These are phyloP conservation scores for Discostella pseudostelligera DNA, from an alignment of 108 stramenopile genomes.

Conservation along the genomic window DNA sequence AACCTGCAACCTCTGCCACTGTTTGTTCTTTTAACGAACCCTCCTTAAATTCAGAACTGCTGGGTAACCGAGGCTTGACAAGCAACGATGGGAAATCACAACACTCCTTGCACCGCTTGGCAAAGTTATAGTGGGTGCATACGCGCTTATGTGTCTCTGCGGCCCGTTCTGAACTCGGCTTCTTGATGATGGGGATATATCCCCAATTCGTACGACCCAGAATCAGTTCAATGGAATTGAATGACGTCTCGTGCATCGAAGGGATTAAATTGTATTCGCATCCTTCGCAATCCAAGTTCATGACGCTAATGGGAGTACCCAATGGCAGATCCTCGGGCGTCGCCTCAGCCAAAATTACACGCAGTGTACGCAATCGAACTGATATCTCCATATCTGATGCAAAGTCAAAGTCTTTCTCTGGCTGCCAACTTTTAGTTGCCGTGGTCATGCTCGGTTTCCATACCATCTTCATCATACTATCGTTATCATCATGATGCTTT, in stretches of 20 bases:
- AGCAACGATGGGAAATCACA: conserved; percentile 62
- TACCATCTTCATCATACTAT: conserved; percentile 69
- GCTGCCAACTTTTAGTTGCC: conserved; percentile 68
- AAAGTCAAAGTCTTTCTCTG: conserved; percentile 44
- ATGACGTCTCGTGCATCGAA: conserved; percentile 57
- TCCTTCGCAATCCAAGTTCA: conserved; percentile 79
- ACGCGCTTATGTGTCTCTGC: conserved; percentile 65
- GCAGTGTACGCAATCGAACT: conserved; percentile 60
- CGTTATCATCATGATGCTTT: conserved; percentile 62
- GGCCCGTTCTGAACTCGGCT: conserved; percentile 60
- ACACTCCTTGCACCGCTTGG: conserved; percentile 69
- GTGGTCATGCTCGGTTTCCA: conserved; percentile 72
- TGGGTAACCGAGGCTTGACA: conserved; percentile 47
- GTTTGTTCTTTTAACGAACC: conserved; percentile 28
- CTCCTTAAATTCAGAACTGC: conserved; percentile 24
- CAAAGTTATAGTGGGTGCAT: conserved; percentile 77
- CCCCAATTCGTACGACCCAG: conserved; percentile 80
- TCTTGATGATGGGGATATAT: conserved; percentile 63
- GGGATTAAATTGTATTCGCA: conserved; percentile 84
- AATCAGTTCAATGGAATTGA: conserved; percentile 64
- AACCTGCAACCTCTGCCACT: conserved; percentile 62
- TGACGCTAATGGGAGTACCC: conserved; percentile 60
- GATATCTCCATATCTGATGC: conserved; percentile 57
- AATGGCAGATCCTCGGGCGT: conserved; percentile 49
- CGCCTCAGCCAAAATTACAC: conserved; percentile 68